Base-by-base conservation (phyloP, 805 yeast genomes). In the Suhomyces kilbournensis region DNA sequence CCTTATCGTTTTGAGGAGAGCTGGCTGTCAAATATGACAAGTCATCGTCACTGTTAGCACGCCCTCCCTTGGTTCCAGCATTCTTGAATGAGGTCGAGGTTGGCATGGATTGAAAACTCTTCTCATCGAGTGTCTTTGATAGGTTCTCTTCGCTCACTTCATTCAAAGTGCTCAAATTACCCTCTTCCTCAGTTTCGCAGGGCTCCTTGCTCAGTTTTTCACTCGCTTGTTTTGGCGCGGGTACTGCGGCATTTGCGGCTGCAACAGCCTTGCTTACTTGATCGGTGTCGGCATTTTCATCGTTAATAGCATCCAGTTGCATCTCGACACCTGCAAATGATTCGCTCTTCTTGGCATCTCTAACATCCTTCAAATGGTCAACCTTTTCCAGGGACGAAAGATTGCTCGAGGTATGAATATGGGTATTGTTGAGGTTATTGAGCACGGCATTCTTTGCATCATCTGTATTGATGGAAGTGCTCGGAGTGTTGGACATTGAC, bases 401-500 rank as follows among this genome's bases (percentile, higher is more conserved):
- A 20, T 42, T 30, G 40, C 48, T 45, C 17, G 35, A 32, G 3
- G 15, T n/a, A n/a, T 32, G 35, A n/a, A 7, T 32, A 32, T 28
- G n/a, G 32, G 9, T 6, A 44, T 14, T 25, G 15, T n/a, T 51
- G 19, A 30, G 19, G 19, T 17, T 38, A 15, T 35, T 46, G 8
- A n/a, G 14, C 5, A 34, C 22, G 17, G 20, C n/a, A 8, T 23
- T 15, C 8, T 52, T 51, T 23, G 35, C 51, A 7, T 52, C 58
- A 8, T 53, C 57, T 5, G 54, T 59, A 38, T 59, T 61, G 22
- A 69, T 63, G 2, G 71, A 66, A 1, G 74, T 69, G 15, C 66
- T 66, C 2, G 74, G 73, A 2, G 74, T 69, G 43, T 63, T 68
- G 3, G 69, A 58, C 22, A 58, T 52, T 8, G 69, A 59, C 22